A percentile compares a stretch with the other conserved stretches of the same genome.
Evolutionary conservation across 345 rosid species (phyloP).

Genomic region (Firmiana major): DNA sequence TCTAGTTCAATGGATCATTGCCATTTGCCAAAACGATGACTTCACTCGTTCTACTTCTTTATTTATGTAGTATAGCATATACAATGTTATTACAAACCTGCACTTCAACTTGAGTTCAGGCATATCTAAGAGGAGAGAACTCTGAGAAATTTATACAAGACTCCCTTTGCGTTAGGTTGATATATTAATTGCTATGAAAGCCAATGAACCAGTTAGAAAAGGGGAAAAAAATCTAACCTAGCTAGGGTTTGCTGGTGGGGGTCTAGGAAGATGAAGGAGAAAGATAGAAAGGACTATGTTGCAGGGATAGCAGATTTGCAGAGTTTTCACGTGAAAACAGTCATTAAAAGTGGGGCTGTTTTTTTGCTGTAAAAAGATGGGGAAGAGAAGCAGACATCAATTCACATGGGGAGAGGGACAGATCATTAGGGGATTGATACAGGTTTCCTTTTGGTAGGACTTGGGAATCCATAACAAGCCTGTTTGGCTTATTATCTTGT

Average conservation of each 20-base stretch:
- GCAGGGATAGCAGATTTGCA: background rate
- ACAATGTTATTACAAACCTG: no score
- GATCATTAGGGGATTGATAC: background rate
- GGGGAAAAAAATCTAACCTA: background rate
- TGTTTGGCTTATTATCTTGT: background rate
- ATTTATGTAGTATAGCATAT: no score
- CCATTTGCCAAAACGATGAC: background rate
- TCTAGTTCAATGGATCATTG: background rate
- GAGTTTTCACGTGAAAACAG: conserved; percentile 24
- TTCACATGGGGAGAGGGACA: conserved; percentile 28
- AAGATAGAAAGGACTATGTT: background rate
- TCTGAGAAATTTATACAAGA: background rate
- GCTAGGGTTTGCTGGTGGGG: background rate
- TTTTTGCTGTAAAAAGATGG: background rate
- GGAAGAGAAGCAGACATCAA: conserved; percentile 1
- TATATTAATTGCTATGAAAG: background rate
- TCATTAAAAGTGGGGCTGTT: background rate
- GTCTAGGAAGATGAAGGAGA: background rate
- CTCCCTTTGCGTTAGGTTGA: background rate
- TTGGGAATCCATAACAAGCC: conserved; percentile 11
- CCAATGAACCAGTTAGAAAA: background rate
- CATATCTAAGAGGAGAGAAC: no score
- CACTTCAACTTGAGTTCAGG: no score
- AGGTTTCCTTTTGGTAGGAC: conserved; percentile 6
- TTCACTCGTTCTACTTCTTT: background rate